Conservation (phyloP, 805 yeast species). For the Metschnikowia continentalis region DNA sequence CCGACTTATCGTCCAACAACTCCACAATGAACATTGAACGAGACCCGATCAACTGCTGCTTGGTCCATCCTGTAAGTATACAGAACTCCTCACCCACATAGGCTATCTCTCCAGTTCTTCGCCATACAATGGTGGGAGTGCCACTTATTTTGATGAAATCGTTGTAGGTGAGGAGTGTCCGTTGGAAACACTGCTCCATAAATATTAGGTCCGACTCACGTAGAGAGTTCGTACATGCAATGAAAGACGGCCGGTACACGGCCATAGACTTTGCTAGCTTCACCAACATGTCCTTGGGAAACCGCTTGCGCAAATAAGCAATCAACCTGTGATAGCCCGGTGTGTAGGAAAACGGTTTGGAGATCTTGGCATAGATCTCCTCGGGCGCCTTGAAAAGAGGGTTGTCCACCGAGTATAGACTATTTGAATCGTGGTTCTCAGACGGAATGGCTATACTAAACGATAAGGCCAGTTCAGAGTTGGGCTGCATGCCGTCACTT, state of each 20-base stretch:
- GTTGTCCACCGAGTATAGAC: conserved; percentile 4
- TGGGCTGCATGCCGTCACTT: conserved; percentile 42
- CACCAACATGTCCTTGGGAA: conserved; percentile 64
- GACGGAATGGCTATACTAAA: conserved; percentile 39
- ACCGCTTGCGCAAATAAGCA: conserved; percentile 66
- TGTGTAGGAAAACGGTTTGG: conserved; percentile 79
- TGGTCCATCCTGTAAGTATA: conserved; percentile 85
- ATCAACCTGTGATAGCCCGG: conserved; percentile 84
- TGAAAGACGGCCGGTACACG: conserved; percentile 84
- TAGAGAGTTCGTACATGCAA: conserved; percentile 83
- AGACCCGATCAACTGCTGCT: conserved; percentile 56
- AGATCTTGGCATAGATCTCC: conserved; percentile 74
- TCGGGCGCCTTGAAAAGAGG: conserved; percentile 54
- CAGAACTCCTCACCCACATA: conserved; percentile 94
- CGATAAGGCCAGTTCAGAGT: conserved; percentile 41
- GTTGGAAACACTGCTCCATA: conserved; percentile 94
- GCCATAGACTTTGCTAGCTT: conserved; percentile 87
- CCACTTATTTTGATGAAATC: conserved; percentile 80
- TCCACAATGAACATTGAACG: conserved; percentile 74
- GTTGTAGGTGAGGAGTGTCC: conserved; percentile 85
- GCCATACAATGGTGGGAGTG: conserved; percentile 93
- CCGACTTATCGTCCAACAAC: conserved; percentile 81
- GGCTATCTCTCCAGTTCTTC: conserved; percentile 92
- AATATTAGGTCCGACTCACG: conserved; percentile 90
- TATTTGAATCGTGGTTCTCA: conserved; percentile 1